Evolutionary conservation across 139 green algal genomes (phyloP).

Genomic region (Volvox africanus): DNA sequence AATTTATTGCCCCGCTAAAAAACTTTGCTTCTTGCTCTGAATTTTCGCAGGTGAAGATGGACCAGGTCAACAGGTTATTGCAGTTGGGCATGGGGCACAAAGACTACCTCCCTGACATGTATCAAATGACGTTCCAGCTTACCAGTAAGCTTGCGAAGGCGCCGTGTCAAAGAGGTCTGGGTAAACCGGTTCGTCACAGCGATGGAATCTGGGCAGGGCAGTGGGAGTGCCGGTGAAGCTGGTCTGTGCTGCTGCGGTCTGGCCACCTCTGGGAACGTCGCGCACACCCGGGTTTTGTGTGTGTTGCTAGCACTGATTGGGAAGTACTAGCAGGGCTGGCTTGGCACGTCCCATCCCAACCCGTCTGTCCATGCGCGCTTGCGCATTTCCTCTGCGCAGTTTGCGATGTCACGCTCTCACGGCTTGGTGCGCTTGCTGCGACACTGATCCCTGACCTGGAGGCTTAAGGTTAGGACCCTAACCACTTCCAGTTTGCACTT

Average conservation of each 20-base stretch:
- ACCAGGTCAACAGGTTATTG: constrained; percentile 8
- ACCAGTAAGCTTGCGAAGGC: not conserved
- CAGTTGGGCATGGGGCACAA: constrained; percentile 6
- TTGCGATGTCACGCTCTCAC: too few species aligned
- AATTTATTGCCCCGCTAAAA: too few species aligned
- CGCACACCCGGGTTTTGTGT: too few species aligned
- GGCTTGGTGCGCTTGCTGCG: too few species aligned
- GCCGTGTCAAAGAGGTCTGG: not conserved
- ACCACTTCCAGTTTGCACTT: too few species aligned
- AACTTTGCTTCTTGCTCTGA: too few species aligned
- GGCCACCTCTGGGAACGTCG: too few species aligned
- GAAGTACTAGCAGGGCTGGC: not conserved
- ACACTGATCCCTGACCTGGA: too few species aligned
- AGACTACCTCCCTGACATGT: constrained; percentile 46
- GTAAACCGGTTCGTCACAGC: not conserved
- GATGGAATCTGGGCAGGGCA: too few species aligned
- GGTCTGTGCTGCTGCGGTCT: not conserved
- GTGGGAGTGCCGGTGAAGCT: not conserved
- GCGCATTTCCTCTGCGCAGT: not conserved
- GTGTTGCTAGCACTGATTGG: too few species aligned
- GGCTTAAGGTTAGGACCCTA: too few species aligned
- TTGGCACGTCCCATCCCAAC: not conserved
- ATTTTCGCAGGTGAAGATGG: not conserved
- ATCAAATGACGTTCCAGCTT: constrained; percentile 36
- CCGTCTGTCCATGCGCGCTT: not conserved